Evolutionary conservation across 2,329 filamentous ascomycete genomes (phyloP), one percentile per base, ranked within the genome.

Genomic region (Verticillium longisporum): DNA sequence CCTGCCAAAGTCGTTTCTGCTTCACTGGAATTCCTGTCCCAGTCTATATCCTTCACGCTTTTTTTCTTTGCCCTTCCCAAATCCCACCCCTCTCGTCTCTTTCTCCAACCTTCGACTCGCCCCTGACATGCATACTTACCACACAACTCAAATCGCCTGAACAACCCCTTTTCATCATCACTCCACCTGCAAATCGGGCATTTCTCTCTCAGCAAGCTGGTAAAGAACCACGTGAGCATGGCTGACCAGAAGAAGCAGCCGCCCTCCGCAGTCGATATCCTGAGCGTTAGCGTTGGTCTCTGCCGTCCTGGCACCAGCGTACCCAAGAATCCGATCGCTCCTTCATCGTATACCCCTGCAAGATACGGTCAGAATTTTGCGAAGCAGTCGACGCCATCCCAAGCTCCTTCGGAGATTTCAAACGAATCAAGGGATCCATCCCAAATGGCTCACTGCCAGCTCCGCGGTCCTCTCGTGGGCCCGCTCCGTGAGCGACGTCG

Each of bases 401-500:
- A 4, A 26, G 33, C 31, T 32, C 26, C 32, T 6, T 15, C 26
- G 11, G 54, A 32, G 10, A 7, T 31, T 18, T 26, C n/a, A 26
- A 13, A 14, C 31, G 54, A 55, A 14, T 14, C 54, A 13, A 32
- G 26, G 5, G 26, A 55, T 15, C 5, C n/a, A 6, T 4, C 54
- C 32, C 37, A 59, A 41, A 59, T 59, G 57, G 60, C 63, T 31
- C 62, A 65, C 41, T 65, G 63, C 32, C 63, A 65, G 38, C 56
- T 65, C 9, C 60, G 63, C 10, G 63, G 63, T 14, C 63, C 63
- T 14, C 59, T 65, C 57, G 36, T 56, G 15, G 62, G 63, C 31
- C 60, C 63, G 60, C 60, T 65, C 34, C 60, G 63, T 18, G 63
- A 64, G 26, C 61, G 57, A 45, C 62, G 63, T 14, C 63, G 63